These are phyloP conservation scores for Thielaviopsis punctulata DNA, from an alignment of 2,329 filamentous ascomycete genomes.

Conservation along the genomic window DNA sequence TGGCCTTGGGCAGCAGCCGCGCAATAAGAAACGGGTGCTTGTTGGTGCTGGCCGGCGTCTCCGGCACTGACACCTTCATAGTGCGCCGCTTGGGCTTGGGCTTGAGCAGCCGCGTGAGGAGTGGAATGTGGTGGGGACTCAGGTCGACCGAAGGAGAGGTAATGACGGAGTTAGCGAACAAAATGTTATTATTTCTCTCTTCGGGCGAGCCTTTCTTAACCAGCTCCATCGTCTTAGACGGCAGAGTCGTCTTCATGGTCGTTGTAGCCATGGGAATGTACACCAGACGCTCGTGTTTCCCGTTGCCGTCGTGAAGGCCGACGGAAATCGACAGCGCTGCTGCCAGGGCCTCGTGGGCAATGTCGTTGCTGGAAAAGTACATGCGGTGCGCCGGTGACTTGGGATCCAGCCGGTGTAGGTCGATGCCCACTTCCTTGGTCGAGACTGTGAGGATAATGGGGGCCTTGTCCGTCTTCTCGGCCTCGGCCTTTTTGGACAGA, in stretches of 20 bases:
- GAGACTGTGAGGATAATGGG: conserved; percentile 57
- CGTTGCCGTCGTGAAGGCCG: conserved; percentile 77
- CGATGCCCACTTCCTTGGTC: conserved; percentile 91
- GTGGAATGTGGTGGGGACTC: conserved; percentile 76
- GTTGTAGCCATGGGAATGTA: conserved; percentile 97
- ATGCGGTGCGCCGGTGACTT: conserved; percentile 91
- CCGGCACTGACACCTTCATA: not conserved
- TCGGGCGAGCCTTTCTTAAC: conserved; percentile 52
- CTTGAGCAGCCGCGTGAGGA: conserved; percentile 61
- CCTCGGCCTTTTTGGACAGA: conserved; percentile 61
- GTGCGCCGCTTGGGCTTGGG: conserved; percentile 21
- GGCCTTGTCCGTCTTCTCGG: conserved; percentile 49
- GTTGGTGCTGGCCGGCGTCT: conserved; percentile 20
- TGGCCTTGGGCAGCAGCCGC: conserved; percentile 81
- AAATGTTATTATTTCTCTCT: conserved; percentile 85
- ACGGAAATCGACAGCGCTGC: conserved; percentile 86
- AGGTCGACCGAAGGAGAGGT: conserved; percentile 91
- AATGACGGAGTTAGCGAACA: conserved; percentile 90
- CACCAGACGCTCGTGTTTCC: conserved; percentile 67
- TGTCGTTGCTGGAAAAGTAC: conserved; percentile 88
- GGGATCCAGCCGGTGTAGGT: conserved; percentile 77
- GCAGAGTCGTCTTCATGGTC: conserved; percentile 80
- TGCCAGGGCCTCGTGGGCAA: conserved; percentile 84
- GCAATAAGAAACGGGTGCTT: conserved; percentile 39
- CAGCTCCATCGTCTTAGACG: conserved; percentile 81